phyloP scores from a whole-genome alignment of 805 yeast species.

The Kodamaea kaohsiungensis region DNA sequence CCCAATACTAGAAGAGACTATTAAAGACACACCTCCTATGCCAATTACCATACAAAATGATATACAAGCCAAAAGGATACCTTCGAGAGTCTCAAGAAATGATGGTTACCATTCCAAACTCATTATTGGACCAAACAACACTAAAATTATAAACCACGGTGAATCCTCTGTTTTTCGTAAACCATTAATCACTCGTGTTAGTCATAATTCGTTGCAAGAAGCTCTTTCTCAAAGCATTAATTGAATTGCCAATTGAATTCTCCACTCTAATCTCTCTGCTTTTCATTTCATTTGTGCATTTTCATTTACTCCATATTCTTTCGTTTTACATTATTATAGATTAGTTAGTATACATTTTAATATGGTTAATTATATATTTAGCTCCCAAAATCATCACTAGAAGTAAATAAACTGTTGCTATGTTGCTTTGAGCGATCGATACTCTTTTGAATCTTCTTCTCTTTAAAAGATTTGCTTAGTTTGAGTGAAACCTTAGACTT shows the following conservation, averaged over 20 bases:
- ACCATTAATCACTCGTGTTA: conserved; percentile 40
- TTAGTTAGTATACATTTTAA: no score
- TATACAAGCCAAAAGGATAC: conserved; percentile 32
- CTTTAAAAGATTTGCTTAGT: conserved; percentile 26
- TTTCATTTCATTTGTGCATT: neutral
- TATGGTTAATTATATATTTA: neutral
- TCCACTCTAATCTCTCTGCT: neutral
- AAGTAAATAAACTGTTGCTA: conserved; percentile 19
- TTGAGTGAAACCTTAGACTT: conserved; percentile 26
- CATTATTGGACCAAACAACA: conserved; percentile 43
- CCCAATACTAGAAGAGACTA: neutral
- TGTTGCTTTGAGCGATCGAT: conserved; percentile 22
- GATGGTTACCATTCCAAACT: conserved; percentile 44
- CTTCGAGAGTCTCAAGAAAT: conserved; percentile 22
- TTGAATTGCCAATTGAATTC: neutral
- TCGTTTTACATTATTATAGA: neutral
- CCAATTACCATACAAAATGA: conserved; percentile 32
- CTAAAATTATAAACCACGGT: conserved; percentile 45
- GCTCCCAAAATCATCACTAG: conserved; percentile 21
- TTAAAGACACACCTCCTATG: conserved; percentile 8
- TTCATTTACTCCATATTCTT: neutral
- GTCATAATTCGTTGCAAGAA: conserved; percentile 49
- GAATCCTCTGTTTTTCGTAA: conserved; percentile 36
- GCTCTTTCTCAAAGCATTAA: conserved; percentile 32
- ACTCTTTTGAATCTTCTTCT: conserved; percentile 26